Percentiles rank a stretch among this genome's conserved stretches.
Evolutionary conservation across 192 early-diverging fungal genomes (phyloP).

Genomic region (Linnemannia zychae): DNA sequence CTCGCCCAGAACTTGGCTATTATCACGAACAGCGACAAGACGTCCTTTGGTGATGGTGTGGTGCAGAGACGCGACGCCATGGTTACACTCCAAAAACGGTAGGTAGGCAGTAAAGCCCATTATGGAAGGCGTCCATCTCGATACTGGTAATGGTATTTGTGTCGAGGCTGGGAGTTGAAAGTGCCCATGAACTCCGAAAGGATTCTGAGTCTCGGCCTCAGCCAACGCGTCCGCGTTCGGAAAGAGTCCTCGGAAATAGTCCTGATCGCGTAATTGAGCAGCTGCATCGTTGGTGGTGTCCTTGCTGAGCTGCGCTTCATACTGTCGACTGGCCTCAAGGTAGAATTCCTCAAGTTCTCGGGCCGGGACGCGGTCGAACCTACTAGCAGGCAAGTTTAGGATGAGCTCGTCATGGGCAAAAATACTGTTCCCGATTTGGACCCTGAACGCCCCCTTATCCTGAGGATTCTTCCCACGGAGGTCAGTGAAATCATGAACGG

Average conservation of each 20-base stretch:
- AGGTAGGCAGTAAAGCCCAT: conserved; percentile 63
- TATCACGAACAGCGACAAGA: conserved; percentile 19
- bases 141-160: conserved; percentile 42
- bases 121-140: conserved; percentile 36
- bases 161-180: conserved; percentile 35
- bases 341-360: conserved; percentile 48
- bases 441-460: conserved; percentile 12
- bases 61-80: conserved; percentile 59
- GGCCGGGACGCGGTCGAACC: conserved; percentile 48
- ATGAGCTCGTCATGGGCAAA: conserved; percentile 57
- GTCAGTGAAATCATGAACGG: conserved; percentile 44
- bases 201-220: not conserved
- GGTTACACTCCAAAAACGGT: conserved; percentile 65
- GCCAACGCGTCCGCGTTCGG: conserved; percentile 5
- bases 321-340: conserved; percentile 15
- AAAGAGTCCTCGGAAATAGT: conserved; percentile 23
- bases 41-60: conserved; percentile 49
- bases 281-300: not conserved
- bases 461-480: conserved; percentile 6
- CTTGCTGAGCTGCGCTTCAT: conserved; percentile 4
- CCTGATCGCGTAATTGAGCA: not conserved
- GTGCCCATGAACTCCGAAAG: conserved; percentile 30
- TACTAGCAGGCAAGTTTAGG: conserved; percentile 40
- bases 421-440: conserved; percentile 41
- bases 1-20: conserved; percentile 14